Conservation (phyloP, 139 green algal genomes). For the Chlamydomonas sp. region DNA sequence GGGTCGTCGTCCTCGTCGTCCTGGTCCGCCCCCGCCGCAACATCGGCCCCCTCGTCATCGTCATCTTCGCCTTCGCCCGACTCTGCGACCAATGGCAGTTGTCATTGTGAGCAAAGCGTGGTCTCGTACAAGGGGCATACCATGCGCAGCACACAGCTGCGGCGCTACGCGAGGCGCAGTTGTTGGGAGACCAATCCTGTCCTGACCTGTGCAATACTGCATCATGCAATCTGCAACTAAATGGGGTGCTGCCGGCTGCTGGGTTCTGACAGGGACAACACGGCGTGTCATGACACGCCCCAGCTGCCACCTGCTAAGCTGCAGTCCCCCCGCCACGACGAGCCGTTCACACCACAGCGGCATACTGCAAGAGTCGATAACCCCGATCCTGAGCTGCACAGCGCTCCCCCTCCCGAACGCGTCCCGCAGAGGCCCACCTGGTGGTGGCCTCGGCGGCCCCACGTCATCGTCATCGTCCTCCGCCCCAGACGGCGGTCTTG, state of each 20-base stretch:
- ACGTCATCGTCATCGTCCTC: background rate
- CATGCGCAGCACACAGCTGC: background rate
- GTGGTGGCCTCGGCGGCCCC: constrained; percentile 23
- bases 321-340: background rate
- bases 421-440: background rate
- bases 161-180: too few species aligned
- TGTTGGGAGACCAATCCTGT: too few species aligned
- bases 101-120: too few species aligned
- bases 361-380: background rate
- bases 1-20: constrained; percentile 53
- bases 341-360: background rate
- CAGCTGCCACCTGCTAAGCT: background rate
- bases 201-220: too few species aligned
- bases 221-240: too few species aligned
- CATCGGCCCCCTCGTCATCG: background rate
- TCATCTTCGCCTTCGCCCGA: constrained; percentile 14
- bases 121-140: background rate
- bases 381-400: background rate
- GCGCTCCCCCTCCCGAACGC: background rate
- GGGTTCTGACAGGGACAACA: background rate
- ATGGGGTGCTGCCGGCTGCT: too few species aligned
- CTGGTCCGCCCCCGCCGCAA: constrained; percentile 21
- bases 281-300: background rate
- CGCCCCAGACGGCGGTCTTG: constrained; percentile 15
- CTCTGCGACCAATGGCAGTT: background rate